Percentiles rank a stretch among this genome's conserved stretches.
Evolutionary conservation across 768 basidiomycete species (phyloP).

Genomic region (Tephrocybe sp.): DNA sequence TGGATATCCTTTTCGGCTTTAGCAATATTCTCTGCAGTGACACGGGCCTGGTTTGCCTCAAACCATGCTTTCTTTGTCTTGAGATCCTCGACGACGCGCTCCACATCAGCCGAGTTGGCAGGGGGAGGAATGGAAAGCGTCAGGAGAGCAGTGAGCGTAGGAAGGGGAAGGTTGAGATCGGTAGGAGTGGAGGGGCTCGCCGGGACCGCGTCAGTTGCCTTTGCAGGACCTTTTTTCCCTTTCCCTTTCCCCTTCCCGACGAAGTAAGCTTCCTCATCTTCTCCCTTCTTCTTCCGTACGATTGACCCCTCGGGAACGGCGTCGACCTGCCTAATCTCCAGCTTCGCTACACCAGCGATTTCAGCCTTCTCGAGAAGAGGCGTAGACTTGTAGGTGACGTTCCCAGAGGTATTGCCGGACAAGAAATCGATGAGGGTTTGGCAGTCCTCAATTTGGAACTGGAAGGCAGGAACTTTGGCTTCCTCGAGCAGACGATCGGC

Average conservation of each 20-base stretch:
- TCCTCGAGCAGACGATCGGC: slow-evolving; percentile 85
- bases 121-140: slow-evolving; percentile 90
- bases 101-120: slow-evolving; percentile 67
- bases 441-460: slow-evolving; percentile 94
- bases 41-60: slow-evolving; percentile 84
- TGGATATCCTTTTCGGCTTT: slow-evolving; percentile 78
- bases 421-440: slow-evolving; percentile 88
- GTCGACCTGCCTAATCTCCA: slow-evolving; percentile 86
- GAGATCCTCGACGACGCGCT: slow-evolving; percentile 84
- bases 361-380: slow-evolving; percentile 37
- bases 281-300: slow-evolving; percentile 88
- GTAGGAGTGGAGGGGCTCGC: slow-evolving; percentile 22
- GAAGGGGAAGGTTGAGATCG: slow-evolving; percentile 71
- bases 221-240: slow-evolving; percentile 54
- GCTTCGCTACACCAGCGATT: slow-evolving; percentile 67
- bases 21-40: slow-evolving; percentile 75
- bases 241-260: slow-evolving; percentile 67
- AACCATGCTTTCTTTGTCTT: slow-evolving; percentile 95
- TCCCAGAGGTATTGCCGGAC: slow-evolving; percentile 58
- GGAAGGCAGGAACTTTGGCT: slow-evolving; percentile 86
- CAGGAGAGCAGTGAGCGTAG: slow-evolving; percentile 86
- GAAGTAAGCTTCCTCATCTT: slow-evolving; percentile 81
- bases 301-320: slow-evolving; percentile 65
- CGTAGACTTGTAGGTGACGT: slow-evolving; percentile 40
- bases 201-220: slow-evolving; percentile 30